These are phyloP conservation scores for Flaveria ramosissima DNA, from an alignment of 129 eudicot species.

Conservation along the genomic window DNA sequence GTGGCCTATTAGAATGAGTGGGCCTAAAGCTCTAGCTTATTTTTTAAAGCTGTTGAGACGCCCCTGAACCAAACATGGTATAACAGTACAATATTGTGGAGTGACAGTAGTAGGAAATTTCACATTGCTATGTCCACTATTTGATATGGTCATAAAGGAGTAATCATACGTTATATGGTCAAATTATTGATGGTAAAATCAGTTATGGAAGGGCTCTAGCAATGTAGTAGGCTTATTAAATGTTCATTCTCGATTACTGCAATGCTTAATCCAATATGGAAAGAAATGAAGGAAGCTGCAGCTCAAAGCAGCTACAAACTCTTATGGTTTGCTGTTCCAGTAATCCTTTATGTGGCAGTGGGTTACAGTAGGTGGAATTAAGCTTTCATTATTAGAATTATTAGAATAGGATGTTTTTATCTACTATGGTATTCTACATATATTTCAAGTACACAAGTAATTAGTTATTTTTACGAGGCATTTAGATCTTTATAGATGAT, in stretches of 20 bases:
- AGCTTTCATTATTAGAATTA: neutral
- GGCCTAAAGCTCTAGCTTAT: too few species aligned
- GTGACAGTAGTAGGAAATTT: neutral
- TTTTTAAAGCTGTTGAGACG: too few species aligned
- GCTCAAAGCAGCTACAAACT: constrained; percentile 2
- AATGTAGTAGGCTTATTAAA: neutral
- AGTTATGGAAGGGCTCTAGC: neutral
- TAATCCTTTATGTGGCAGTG: neutral
- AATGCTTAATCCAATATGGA: constrained; percentile 10
- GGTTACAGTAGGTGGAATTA: neutral
- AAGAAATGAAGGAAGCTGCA: neutral
- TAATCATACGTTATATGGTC: neutral
- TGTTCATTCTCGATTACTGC: neutral
- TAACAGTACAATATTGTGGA: neutral
- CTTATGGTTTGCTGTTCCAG: constrained; percentile 1
- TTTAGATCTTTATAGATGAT: neutral
- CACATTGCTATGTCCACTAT: neutral
- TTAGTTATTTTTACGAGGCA: neutral
- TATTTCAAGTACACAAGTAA: neutral
- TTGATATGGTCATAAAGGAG: constrained; percentile 3
- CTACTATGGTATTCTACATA: neutral
- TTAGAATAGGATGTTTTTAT: neutral
- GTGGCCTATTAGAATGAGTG: too few species aligned
- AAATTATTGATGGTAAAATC: neutral
- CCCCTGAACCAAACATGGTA: neutral